Conservation (phyloP, 495 filamentous ascomycete genomes). For the Penicillium atrosanguineum region DNA sequence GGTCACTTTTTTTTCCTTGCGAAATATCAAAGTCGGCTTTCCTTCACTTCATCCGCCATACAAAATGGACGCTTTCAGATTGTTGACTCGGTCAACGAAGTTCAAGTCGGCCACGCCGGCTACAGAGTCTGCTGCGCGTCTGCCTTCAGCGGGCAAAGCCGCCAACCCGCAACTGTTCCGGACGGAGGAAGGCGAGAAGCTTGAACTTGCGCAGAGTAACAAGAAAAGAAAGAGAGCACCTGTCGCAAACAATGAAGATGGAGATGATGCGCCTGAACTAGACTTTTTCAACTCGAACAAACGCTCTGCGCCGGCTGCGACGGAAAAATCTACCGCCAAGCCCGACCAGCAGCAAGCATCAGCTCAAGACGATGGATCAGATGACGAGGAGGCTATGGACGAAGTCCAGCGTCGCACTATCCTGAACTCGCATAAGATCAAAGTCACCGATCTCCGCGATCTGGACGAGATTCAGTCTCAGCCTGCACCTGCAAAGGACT, state of each 20-base stretch:
- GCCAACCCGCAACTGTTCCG: slow-evolving; percentile 56
- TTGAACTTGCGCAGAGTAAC: slow-evolving; percentile 30
- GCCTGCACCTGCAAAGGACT: slow-evolving; percentile 43
- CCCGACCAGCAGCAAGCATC: slow-evolving; percentile 17
- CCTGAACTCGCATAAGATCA: slow-evolving; percentile 81
- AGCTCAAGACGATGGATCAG: slow-evolving; percentile 22
- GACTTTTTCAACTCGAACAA: slow-evolving; percentile 41
- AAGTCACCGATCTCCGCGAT: slow-evolving; percentile 68
- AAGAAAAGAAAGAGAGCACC: slow-evolving; percentile 42
- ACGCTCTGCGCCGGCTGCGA: slow-evolving; percentile 16
- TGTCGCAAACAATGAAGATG: slow-evolving; percentile 20
- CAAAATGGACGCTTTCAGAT: slow-evolving; percentile 54
- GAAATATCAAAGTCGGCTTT: slow-evolving; percentile 29
- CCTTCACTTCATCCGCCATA: slow-evolving; percentile 1
- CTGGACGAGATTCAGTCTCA: slow-evolving; percentile 34
- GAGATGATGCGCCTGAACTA: slow-evolving; percentile 28
- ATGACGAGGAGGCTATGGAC: slow-evolving; percentile 37
- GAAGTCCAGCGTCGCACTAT: slow-evolving; percentile 70
- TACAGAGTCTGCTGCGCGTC: slow-evolving; percentile 23
- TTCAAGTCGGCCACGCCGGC: slow-evolving; percentile 36
- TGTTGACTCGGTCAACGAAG: slow-evolving; percentile 54
- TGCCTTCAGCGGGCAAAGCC: slow-evolving; percentile 50
- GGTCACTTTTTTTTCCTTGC: slow-evolving; percentile 21
- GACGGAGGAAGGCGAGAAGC: slow-evolving; percentile 31
- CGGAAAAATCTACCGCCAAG: slow-evolving; percentile 16